Evolutionary conservation across 164 flowering plant species (phyloP).

Genomic region (Chloranthus sessilifolius): DNA sequence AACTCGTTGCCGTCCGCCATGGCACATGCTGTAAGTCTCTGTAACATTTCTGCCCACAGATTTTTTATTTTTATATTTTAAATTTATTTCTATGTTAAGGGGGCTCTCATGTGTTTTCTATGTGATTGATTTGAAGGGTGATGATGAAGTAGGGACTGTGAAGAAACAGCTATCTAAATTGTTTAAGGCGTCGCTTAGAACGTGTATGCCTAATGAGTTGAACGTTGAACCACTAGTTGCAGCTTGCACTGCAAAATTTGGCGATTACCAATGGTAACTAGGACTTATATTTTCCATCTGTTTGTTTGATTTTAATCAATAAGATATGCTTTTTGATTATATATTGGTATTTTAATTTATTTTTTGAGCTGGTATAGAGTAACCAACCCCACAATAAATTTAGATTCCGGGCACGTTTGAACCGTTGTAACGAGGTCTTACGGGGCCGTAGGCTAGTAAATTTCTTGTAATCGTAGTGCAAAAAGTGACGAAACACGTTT

Average conservation of each 20-base stretch:
- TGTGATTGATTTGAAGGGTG: slow-evolving; percentile 26
- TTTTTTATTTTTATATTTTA: neutral
- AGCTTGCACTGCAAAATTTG: slow-evolving; percentile 55
- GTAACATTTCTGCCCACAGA: slow-evolving; percentile 19
- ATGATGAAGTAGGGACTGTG: slow-evolving; percentile 45
- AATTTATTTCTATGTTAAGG: neutral
- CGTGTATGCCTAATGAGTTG: slow-evolving; percentile 49
- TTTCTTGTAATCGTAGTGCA: too few relatives aligned
- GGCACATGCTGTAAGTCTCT: slow-evolving; percentile 11
- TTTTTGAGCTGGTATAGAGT: too few relatives aligned
- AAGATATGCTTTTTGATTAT: neutral
- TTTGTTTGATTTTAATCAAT: neutral
- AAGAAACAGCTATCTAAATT: slow-evolving; percentile 56
- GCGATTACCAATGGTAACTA: slow-evolving; percentile 85
- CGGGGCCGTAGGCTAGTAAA: too few relatives aligned
- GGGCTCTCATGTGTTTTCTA: neutral
- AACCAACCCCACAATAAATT: too few relatives aligned
- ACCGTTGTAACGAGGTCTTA: too few relatives aligned
- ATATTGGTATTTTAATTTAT: too few relatives aligned
- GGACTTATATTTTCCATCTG: neutral
- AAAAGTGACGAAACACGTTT: too few relatives aligned
- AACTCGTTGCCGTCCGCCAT: slow-evolving; percentile 31
- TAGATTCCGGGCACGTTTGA: too few relatives aligned
- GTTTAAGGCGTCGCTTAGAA: slow-evolving; percentile 51
- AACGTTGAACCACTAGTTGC: slow-evolving; percentile 62